These are phyloP conservation scores for Chaetomium sp. DNA, from an alignment of 2,329 filamentous ascomycete genomes.

Conservation along the genomic window DNA sequence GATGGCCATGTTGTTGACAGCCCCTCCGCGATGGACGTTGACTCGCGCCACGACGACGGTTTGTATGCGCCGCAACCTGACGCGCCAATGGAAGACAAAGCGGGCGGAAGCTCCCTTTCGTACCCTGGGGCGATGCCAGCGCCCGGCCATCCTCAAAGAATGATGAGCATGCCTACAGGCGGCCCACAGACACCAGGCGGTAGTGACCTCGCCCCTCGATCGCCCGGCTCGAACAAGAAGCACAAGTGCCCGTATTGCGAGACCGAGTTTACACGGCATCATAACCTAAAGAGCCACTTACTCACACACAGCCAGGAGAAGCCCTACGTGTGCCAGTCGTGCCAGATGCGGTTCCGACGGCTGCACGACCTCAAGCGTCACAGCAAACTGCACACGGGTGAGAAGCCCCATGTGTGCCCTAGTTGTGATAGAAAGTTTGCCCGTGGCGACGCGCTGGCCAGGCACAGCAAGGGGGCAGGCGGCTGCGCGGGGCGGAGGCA, in stretches of 20 bases:
- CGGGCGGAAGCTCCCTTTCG: constrained; percentile 42
- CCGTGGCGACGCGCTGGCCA: constrained; percentile 85
- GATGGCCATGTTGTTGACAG: constrained; percentile 41
- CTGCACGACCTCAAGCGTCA: constrained; percentile 94
- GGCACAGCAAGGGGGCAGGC: constrained; percentile 91
- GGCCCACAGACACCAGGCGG: constrained; percentile 13
- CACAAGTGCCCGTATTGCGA: constrained; percentile 96
- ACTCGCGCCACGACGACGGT: constrained; percentile 34
- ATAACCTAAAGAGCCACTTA: constrained; percentile 95
- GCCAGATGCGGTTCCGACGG: constrained; percentile 83
- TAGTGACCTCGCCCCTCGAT: constrained; percentile 16
- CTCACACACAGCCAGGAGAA: constrained; percentile 98
- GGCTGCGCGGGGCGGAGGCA: constrained; percentile 88
- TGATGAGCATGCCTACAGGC: constrained; percentile 53
- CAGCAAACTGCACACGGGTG: constrained; percentile 92
- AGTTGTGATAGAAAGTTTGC: constrained; percentile 95
- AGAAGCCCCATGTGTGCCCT: constrained; percentile 88
- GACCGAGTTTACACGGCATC: constrained; percentile 93
- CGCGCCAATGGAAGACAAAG: constrained; percentile 45
- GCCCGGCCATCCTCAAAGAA: constrained; percentile 38
- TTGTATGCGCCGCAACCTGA: constrained; percentile 35
- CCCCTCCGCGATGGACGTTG: constrained; percentile 50
- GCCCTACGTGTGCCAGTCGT: constrained; percentile 90
- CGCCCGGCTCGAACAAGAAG: constrained; percentile 57
- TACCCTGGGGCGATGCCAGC: constrained; percentile 48